A percentile compares a stretch with the other conserved stretches of the same genome.
These are phyloP conservation scores for Fusarium praegraminearum DNA, from an alignment of 2,329 filamentous ascomycete genomes.

Conservation along the genomic window DNA sequence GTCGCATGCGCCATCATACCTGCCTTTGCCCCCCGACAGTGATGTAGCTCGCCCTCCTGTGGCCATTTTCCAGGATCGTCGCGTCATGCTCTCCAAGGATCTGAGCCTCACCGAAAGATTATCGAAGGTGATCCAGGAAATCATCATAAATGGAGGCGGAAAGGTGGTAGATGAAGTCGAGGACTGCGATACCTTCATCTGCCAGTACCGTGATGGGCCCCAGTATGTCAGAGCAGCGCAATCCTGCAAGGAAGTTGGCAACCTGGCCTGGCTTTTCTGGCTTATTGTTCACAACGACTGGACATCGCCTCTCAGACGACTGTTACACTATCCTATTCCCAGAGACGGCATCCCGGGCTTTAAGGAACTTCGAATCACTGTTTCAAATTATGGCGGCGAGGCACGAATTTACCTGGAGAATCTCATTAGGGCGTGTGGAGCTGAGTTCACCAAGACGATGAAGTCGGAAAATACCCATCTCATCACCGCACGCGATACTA, in stretches of 20 bases:
- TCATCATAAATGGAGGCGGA: slow-evolving; percentile 80
- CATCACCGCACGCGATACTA: slow-evolving; percentile 87
- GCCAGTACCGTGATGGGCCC: slow-evolving; percentile 84
- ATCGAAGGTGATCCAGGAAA: slow-evolving; percentile 72
- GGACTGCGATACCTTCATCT: slow-evolving; percentile 85
- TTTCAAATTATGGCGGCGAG: slow-evolving; percentile 97
- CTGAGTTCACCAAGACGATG: slow-evolving; percentile 93
- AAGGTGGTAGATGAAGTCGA: slow-evolving; percentile 72
- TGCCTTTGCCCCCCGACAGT: slow-evolving; percentile 58
- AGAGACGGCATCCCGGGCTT: slow-evolving; percentile 84
- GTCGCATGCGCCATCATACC: slow-evolving; percentile 59
- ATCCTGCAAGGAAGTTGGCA: slow-evolving; percentile 85
- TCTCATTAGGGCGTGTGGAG: slow-evolving; percentile 84
- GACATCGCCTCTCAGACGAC: slow-evolving; percentile 83
- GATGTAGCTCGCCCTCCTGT: slow-evolving; percentile 63
- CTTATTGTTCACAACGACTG: slow-evolving; percentile 90
- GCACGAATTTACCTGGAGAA: slow-evolving; percentile 94
- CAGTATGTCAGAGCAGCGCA: slow-evolving; percentile 84
- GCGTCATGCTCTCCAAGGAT: slow-evolving; percentile 81
- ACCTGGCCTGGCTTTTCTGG: slow-evolving; percentile 92
- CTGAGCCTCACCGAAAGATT: slow-evolving; percentile 77
- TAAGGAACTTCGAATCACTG: slow-evolving; percentile 78
- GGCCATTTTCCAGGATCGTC: slow-evolving; percentile 81
- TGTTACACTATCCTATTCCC: slow-evolving; percentile 91
- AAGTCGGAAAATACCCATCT: slow-evolving; percentile 96